Evolutionary conservation across 345 rosid genomes (phyloP).

Genomic region (Erodium maritimum): DNA sequence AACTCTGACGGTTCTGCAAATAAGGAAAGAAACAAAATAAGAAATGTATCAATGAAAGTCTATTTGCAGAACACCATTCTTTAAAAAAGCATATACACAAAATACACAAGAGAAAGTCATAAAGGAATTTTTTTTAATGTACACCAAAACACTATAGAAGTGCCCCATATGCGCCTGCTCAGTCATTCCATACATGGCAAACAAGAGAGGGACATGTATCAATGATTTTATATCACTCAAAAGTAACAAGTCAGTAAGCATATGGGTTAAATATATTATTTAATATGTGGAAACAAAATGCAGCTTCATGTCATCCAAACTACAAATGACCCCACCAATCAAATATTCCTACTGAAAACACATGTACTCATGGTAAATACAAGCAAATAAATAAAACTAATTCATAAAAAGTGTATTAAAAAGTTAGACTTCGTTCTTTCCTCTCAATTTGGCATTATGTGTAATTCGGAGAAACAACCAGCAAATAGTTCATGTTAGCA

Average conservation of each 20-base stretch:
- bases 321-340: not conserved
- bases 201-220: too few species aligned
- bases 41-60: not conserved
- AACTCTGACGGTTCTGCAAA: conserved; percentile 65
- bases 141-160: too few species aligned
- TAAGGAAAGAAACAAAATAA: not conserved
- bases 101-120: too few species aligned
- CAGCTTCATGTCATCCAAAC: not conserved
- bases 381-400: not conserved
- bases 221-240: too few species aligned
- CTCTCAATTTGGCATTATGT: too few species aligned
- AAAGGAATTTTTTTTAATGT: not conserved
- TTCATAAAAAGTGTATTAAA: too few species aligned
- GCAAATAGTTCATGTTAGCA: not conserved
- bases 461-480: not conserved
- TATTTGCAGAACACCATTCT: too few species aligned
- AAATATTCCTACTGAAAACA: not conserved
- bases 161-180: too few species aligned
- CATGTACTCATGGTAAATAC: not conserved
- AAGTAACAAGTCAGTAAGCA: too few species aligned
- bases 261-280: too few species aligned
- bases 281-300: not conserved
- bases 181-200: too few species aligned
- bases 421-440: too few species aligned
- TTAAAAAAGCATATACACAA: not conserved